phyloP scores from a whole-genome alignment of 2,329 filamentous ascomycete genomes.

The Pestalotiopsis sp. region DNA sequence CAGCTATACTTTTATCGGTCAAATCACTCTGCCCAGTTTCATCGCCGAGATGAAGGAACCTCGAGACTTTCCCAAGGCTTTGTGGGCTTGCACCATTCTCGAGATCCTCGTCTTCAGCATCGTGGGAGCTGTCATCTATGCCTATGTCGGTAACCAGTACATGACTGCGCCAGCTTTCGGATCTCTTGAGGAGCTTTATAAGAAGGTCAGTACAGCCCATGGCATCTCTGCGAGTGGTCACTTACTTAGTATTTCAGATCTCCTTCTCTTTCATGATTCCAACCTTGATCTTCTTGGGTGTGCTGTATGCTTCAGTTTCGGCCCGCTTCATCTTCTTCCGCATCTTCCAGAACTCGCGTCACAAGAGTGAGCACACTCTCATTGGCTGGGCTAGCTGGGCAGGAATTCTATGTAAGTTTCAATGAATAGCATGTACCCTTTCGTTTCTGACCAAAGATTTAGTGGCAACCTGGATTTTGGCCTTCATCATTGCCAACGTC shows the following conservation, averaged over 20 bases:
- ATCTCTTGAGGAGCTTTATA: constrained; percentile 76
- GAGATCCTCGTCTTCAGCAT: constrained; percentile 86
- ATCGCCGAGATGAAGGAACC: constrained; percentile 89
- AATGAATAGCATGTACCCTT: constrained; percentile 10
- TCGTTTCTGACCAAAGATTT: constrained; percentile 17
- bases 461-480: constrained; percentile 77
- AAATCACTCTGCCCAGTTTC: constrained; percentile 92
- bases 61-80: constrained; percentile 87
- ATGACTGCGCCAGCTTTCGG: constrained; percentile 87
- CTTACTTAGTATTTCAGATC: constrained; percentile 38
- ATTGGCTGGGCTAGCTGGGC: constrained; percentile 82
- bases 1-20: constrained; percentile 93
- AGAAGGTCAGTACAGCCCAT: constrained; percentile 58
- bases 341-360: constrained; percentile 76
- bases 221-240: too few species aligned
- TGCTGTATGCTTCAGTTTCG: constrained; percentile 88
- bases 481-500: constrained; percentile 89
- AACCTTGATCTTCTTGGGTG: constrained; percentile 88
- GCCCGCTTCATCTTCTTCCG: constrained; percentile 93
- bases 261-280: constrained; percentile 96
- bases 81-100: constrained; percentile 87
- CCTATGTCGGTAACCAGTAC: constrained; percentile 88
- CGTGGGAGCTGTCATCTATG: constrained; percentile 81
- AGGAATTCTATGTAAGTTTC: constrained; percentile 62
- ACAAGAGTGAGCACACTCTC: constrained; percentile 80